Evolutionary conservation across 169 alveolate species (phyloP), one percentile per base, ranked within the genome.

Genomic region (Toxoplasma gondii): DNA sequence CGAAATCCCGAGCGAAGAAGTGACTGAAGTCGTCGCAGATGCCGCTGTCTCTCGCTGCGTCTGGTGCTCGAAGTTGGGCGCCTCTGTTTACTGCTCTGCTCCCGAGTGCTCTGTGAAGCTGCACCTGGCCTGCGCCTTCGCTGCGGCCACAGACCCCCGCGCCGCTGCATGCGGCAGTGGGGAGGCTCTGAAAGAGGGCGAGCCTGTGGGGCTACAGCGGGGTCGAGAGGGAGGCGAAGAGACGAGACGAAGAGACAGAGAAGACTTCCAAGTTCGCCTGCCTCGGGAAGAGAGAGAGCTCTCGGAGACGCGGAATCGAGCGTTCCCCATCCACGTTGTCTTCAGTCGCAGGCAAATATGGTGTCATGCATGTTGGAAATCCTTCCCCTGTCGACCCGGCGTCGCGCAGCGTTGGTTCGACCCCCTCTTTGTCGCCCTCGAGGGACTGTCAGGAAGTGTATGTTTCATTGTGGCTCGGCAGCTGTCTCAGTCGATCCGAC

Each of bases 401-500:
- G n/a, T n/a, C n/a, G n/a, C n/a, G n/a, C n/a, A n/a, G n/a, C 45
- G 45, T 9, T 78, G 29, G 7, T 78, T n/a, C 16, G 94, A 92
- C 43, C 94, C 92, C 12, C 92, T 92, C 34, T 92, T 82, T n/a
- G 70, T 82, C 0, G 64, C 58, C 5, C 92, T 92, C 27, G 94
- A 92, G 82, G 94, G 94, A 19, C 84, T 92, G 9, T 53, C 92
- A 0, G 94, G 94, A 0, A 88, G 94, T 38, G 94, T 88, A 12
- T 81, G 90, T 4, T 88, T 80, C 12, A 87, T 83, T 27, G 41
- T 92, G 87, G 84, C 82, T 82, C 91, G 94, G 78, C 88, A 81
- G 94, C 94, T 92, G 78, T 86, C 49, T 5, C 94, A 92, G 94
- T 39, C 88, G 54, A 82, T 83, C 22, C 94, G 92, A 38, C 43